phyloP scores from a whole-genome alignment of 129 eudicot species.

The Erigeron canadensis region DNA sequence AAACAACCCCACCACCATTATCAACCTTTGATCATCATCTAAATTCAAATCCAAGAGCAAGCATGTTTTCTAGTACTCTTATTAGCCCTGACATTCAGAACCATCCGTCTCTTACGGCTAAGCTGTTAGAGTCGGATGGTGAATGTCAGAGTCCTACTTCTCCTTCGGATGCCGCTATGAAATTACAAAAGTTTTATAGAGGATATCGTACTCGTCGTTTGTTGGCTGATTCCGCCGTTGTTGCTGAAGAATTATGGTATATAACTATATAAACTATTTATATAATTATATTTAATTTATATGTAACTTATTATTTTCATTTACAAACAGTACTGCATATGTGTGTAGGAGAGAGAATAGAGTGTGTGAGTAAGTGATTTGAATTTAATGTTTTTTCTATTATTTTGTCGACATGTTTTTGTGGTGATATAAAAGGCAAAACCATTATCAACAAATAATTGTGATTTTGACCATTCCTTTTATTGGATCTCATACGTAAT shows the following conservation, averaged over 20 bases:
- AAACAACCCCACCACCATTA: slow-evolving; percentile 9
- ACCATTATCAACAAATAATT: too few species aligned
- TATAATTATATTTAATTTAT: background rate
- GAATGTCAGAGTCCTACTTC: slow-evolving; percentile 15
- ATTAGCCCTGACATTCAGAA: background rate
- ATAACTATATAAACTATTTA: background rate
- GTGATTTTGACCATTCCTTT: too few species aligned
- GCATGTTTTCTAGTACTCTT: slow-evolving; percentile 13
- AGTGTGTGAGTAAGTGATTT: background rate
- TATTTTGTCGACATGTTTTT: background rate
- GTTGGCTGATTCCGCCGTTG: slow-evolving; percentile 91
- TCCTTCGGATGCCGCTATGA: slow-evolving; percentile 63
- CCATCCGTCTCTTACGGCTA: background rate
- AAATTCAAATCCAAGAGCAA: slow-evolving; percentile 1
- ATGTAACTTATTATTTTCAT: too few species aligned
- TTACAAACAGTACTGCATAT: too few species aligned
- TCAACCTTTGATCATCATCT: slow-evolving; percentile 23
- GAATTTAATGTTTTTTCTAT: background rate
- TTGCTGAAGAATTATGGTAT: slow-evolving; percentile 89
- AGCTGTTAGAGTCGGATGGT: background rate
- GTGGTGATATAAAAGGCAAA: too few species aligned
- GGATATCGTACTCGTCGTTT: slow-evolving; percentile 92
- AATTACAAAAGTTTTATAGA: slow-evolving; percentile 71
- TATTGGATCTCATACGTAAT: too few species aligned
- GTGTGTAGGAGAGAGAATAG: background rate